Evolutionary conservation across 495 filamentous ascomycete genomes (phyloP), one percentile per base, ranked within the genome.

Genomic region (Haplographium delicatum): DNA sequence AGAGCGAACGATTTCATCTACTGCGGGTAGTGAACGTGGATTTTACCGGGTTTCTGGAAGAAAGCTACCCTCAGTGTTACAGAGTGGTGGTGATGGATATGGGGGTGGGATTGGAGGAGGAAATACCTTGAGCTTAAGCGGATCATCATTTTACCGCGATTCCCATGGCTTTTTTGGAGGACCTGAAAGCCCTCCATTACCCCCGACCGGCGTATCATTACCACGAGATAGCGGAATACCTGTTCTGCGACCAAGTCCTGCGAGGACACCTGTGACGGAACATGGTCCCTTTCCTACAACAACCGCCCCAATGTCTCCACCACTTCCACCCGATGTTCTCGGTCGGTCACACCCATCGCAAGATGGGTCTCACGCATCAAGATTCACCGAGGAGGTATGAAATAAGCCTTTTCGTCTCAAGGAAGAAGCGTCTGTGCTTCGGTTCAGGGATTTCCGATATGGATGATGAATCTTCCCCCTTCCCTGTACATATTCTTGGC

Each of bases 1-100:
- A 59, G 68, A 69, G 44, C 64, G 41, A 47, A 68, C 62, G 15
- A 40, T 51, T 15, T 55, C 54, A 15, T 60, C 66, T 48, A 66
- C 74, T 11, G 70, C 68, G 1, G 65, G 60, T 1, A 73, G 71
- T 3, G 75, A 76, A 30, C 73, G 72, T 58, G 74, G 73, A 3
- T 73, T 78, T 53, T 68, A 76, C 35, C 69, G 73, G 13, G 67
- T 91, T 4, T 84, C 85, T 5, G 86, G 86, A 27, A 73, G 80
- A 45, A 89, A 89, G 56, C 68, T 91, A n/a, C 73, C 77, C 4
- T 81, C 86, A 13, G 85, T 88, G 4, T 67, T 89, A 27, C 73
- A 78, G 30, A 76, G 76, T 27, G 83, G 85, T 37, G 83, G 84
- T 16, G 82, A 88, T 62, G 85, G 84, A 3, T 88, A 82, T 58